Percentiles rank a stretch among this genome's conserved stretches.
Conservation (phyloP, 1,139 yeast species). For the Hemisphaericaspora xylanilytica region DNA sequence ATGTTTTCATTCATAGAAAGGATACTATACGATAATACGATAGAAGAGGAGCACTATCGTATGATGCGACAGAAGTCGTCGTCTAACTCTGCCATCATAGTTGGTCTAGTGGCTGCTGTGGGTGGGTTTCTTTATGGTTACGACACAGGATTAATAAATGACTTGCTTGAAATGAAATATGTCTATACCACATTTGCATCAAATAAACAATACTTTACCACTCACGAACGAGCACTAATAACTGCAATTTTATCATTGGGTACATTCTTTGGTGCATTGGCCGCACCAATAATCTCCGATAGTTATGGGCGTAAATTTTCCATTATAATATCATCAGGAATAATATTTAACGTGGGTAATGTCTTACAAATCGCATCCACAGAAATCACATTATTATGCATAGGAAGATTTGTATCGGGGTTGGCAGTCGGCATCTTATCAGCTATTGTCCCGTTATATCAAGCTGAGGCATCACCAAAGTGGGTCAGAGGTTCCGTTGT, state of each 20-base stretch:
- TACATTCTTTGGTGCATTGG: slow-evolving; percentile 71
- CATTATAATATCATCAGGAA: slow-evolving; percentile 39
- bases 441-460: slow-evolving; percentile 71
- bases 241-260: slow-evolving; percentile 74
- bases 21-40: slow-evolving; percentile 35
- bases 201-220: slow-evolving; percentile 45
- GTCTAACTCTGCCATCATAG: slow-evolving; percentile 58
- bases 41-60: slow-evolving; percentile 39
- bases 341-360: slow-evolving; percentile 44
- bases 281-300: slow-evolving; percentile 66
- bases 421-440: slow-evolving; percentile 50
- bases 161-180: slow-evolving; percentile 65
- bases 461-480: slow-evolving; percentile 79
- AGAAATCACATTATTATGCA: slow-evolving; percentile 33
- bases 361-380: slow-evolving; percentile 37
- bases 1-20: slow-evolving; percentile 23
- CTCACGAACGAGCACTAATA: slow-evolving; percentile 62
- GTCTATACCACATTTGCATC: slow-evolving; percentile 55
- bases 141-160: slow-evolving; percentile 79
- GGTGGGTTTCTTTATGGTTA: slow-evolving; percentile 84
- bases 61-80: slow-evolving; percentile 50
- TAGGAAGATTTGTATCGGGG: slow-evolving; percentile 45
- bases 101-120: slow-evolving; percentile 73
- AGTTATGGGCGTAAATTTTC: slow-evolving; percentile 44
- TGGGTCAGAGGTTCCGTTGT: slow-evolving; percentile 79